These are phyloP conservation scores for Cladorrhinum sp. DNA, from an alignment of 2,329 filamentous ascomycete genomes.

Conservation along the genomic window DNA sequence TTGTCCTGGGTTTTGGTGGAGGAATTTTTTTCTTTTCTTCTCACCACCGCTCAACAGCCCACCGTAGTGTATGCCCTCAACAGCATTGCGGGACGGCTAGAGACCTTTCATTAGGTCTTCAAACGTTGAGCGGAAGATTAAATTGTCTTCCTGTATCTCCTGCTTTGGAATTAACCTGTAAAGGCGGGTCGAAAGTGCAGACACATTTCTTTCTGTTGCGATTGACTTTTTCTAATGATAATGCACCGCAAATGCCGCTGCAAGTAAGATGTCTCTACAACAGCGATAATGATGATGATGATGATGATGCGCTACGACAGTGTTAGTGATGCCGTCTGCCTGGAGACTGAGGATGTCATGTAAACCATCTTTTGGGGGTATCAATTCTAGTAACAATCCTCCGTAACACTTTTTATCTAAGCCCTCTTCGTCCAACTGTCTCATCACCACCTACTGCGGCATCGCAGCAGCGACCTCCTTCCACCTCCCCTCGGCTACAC, in stretches of 20 bases:
- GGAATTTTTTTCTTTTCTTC: slow-evolving; percentile 33
- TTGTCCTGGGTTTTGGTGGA: neutral
- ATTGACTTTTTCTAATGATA: neutral
- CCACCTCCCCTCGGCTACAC: slow-evolving; percentile 63
- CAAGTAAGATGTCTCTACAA: no score
- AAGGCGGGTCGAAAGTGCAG: slow-evolving; percentile 79
- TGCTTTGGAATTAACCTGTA: slow-evolving; percentile 77
- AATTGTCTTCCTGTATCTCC: slow-evolving; percentile 74
- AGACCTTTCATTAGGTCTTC: slow-evolving; percentile 55
- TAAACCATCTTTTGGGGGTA: slow-evolving; percentile 10
- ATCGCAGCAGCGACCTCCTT: slow-evolving; percentile 49
- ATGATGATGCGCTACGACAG: no score
- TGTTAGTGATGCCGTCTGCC: no score
- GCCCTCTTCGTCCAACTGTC: neutral
- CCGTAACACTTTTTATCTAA: slow-evolving; percentile 1
- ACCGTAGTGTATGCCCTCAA: slow-evolving; percentile 35
- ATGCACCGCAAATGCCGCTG: no score
- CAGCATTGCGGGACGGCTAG: slow-evolving; percentile 35
- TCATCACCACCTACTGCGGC: slow-evolving; percentile 18
- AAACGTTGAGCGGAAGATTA: slow-evolving; percentile 62
- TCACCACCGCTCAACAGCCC: slow-evolving; percentile 40
- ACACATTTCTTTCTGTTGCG: slow-evolving; percentile 51
- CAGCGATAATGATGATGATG: no score
- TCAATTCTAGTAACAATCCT: slow-evolving; percentile 5
- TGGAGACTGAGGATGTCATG: no score